Evolutionary conservation across 2,329 filamentous ascomycete genomes (phyloP), one percentile per base, ranked within the genome.

Genomic region (Endoconidiophora laricicola): DNA sequence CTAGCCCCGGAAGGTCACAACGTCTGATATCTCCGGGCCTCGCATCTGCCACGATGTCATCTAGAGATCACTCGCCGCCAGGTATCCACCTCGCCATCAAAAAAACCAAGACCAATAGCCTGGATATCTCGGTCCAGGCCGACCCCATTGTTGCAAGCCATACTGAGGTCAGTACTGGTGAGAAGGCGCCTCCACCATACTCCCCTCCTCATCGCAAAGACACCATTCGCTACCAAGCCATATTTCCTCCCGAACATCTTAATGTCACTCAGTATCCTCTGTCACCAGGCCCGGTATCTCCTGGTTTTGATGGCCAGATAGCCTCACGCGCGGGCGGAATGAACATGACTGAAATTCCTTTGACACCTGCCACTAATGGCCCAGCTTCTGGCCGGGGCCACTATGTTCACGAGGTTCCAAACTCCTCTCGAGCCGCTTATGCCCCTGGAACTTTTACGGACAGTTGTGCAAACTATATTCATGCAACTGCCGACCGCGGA

Each of bases 201-300:
- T 75, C 74, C 9, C 68, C 72, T 0, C 65, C 69, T 0, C 63
- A 67, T 24, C 61, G 62, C 41, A 59, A 62, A 5, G 59, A 61
- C 24, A 57, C 63, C 2, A 60, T 70, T 37, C 69, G 72, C 44
- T 80, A 78, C 57, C 69, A 69, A 49, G 74, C 76, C 2, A 68
- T 81, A 3, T 71, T 78, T 45, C 74, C 79, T 5, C 71, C 77
- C 0, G 68, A 37, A 66, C 2, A 72, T 77, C 54, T 64, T 66
- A 0, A 58, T 69, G 38, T 64, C 64, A 40, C 57, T 60, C 7
- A 72, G 50, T 71, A 71, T 29, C 71, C 76, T 2, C 69, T 70
- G 1, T 78, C 79, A 4, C 78, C 79, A 0, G 73, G 73, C 0
- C 78, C 77, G 2, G 62, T 76, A 0, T 81, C 81, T 1, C 79